Conservation (phyloP, 768 basidiomycete species). For the Botryobasidium botryosum region DNA sequence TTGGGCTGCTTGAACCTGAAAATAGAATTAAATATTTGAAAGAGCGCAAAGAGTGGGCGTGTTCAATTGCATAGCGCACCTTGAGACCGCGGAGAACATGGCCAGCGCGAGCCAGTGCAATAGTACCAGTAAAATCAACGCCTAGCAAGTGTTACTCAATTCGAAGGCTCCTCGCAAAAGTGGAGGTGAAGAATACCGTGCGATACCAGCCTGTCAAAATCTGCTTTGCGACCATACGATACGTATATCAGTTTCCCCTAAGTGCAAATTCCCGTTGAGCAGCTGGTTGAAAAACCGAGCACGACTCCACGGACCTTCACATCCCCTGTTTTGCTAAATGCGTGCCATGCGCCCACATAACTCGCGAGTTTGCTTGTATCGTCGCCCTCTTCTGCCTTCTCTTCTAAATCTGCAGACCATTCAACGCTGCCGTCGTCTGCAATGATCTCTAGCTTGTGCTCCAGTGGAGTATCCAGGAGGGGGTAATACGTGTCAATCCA, state of each 20-base stretch:
- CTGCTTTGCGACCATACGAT: conserved; percentile 61
- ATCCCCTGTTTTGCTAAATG: conserved; percentile 59
- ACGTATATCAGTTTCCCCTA: conserved; percentile 54
- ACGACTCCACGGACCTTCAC: conserved; percentile 29
- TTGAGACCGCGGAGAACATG: conserved; percentile 72
- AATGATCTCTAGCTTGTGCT: conserved; percentile 50
- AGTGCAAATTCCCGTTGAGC: neutral
- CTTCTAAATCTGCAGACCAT: conserved; percentile 60
- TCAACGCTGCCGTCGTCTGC: conserved; percentile 32
- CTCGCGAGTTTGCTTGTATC: conserved; percentile 48
- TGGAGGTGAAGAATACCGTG: too few species aligned
- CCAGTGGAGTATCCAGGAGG: conserved; percentile 60
- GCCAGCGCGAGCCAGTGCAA: conserved; percentile 47
- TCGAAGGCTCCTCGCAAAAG: too few species aligned
- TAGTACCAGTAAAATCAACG: conserved; percentile 54
- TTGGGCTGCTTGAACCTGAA: conserved; percentile 63
- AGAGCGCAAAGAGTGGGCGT: neutral
- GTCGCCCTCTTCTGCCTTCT: conserved; percentile 59
- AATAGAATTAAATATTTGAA: neutral
- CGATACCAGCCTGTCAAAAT: conserved; percentile 47
- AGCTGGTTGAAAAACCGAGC: too few species aligned
- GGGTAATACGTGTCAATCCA: conserved; percentile 89
- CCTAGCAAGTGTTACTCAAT: too few species aligned
- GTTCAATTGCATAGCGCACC: conserved; percentile 23
- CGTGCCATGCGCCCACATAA: conserved; percentile 72